Evolutionary conservation across 371 early-diverging fungal genomes (phyloP), one percentile per base, ranked within the genome.

Genomic region (Mortierella sp.): DNA sequence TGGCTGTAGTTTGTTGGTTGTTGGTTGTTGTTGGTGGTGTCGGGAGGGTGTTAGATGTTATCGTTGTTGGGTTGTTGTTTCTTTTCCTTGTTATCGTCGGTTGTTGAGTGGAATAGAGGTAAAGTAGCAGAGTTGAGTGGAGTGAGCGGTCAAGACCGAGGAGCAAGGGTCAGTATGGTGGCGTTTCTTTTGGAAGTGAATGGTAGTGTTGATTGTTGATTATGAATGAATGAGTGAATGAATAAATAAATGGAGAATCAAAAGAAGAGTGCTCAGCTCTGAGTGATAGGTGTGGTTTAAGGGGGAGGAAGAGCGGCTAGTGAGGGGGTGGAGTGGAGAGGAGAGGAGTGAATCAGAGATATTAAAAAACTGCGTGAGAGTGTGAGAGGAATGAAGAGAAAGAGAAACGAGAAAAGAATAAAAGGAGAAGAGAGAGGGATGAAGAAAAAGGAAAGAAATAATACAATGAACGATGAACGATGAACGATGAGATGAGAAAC

Each of bases 361-460:
- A 38, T 38, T 38, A 38, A 38, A 38, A 38, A 38, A 38, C 42
- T 1, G 42, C 42, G 58, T 26, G 26, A 26, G 13, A 13, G 24
- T 73, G n/a, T n/a, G n/a, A n/a, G n/a, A n/a, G n/a, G 70, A 42
- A 60, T 55, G 44, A 71, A 42, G 26, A n/a, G n/a, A n/a, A 21
- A 48, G 71, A 42, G 38, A 13, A 34, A 44, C 6, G 74, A 48
- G 24, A 44, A 50, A 31, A n/a, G 44, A 26, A n/a, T n/a, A 8
- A 1, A 13, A 72, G 26, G 11, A 28, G 44, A 26, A 9, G 38
- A 16, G 50, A 60, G 8, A 16, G 9, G 50, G n/a, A n/a, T n/a
- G n/a, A n/a, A 14, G 50, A 21, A 31, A 21, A 60, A 21, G 21
- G 19, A 24, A 19, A 45, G 57, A 24, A 24, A 50, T 0, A 9